These are phyloP conservation scores for Solanum pennellii DNA, from an alignment of 257 asterid genomes.

Conservation along the genomic window DNA sequence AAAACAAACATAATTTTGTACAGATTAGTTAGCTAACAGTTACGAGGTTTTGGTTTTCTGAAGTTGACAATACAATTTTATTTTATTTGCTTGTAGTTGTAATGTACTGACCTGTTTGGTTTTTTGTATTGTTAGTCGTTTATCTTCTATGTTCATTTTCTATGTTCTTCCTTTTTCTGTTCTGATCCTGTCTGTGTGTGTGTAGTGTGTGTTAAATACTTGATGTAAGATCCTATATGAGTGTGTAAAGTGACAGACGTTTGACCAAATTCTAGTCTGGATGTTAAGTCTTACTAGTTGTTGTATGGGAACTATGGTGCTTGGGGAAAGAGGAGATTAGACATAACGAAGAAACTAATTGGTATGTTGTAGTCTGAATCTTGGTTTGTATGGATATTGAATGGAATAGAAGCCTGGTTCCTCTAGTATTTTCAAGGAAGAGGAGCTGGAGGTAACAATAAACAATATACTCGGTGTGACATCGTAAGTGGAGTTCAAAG, in stretches of 20 bases:
- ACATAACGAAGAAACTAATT: background rate
- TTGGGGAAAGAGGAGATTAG: background rate
- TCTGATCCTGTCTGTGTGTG: background rate
- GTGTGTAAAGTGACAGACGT: background rate
- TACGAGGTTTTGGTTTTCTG: background rate
- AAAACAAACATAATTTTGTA: background rate
- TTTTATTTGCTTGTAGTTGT: background rate
- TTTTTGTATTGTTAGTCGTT: background rate
- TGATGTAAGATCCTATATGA: background rate
- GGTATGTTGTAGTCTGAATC: background rate
- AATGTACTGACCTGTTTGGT: background rate
- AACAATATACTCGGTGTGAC: too few relatives aligned
- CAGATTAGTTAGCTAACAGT: background rate
- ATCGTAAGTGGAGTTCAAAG: too few relatives aligned
- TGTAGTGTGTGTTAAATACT: background rate
- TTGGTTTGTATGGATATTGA: background rate
- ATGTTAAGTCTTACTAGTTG: too few relatives aligned
- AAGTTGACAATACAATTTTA: too few relatives aligned
- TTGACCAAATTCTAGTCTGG: background rate
- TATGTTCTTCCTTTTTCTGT: background rate
- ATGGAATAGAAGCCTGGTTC: too few relatives aligned
- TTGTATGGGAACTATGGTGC: background rate
- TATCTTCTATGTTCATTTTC: background rate
- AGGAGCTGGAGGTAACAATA: background rate
- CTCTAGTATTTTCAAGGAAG: background rate